phyloP scores from a whole-genome alignment of 108 stramenopile genomes.

The Nitzschia putrida region DNA sequence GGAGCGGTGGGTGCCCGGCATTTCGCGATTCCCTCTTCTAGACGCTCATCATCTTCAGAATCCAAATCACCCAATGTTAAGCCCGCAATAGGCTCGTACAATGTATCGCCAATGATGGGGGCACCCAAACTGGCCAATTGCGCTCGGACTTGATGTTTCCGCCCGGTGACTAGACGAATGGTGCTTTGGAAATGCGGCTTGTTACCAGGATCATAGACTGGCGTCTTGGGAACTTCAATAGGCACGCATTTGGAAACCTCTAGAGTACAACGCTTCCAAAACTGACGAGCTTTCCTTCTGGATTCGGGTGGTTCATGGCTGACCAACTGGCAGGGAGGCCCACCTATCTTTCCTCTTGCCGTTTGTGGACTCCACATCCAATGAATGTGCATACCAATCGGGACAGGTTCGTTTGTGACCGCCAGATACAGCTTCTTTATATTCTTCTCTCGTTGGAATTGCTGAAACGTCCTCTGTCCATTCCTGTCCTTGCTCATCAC shows the following conservation, averaged over 20 bases:
- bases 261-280: conserved; percentile 83
- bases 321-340: conserved; percentile 85
- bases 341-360: conserved; percentile 65
- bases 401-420: conserved; percentile 76
- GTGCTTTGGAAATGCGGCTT: conserved; percentile 79
- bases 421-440: conserved; percentile 85
- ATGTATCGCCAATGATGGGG: conserved; percentile 83
- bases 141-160: conserved; percentile 89
- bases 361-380: conserved; percentile 86
- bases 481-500: conserved; percentile 86
- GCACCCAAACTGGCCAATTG: conserved; percentile 81
- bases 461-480: conserved; percentile 79
- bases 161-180: conserved; percentile 83
- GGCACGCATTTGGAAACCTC: conserved; percentile 85
- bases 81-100: conserved; percentile 78
- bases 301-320: conserved; percentile 65
- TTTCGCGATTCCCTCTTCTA: conserved; percentile 67
- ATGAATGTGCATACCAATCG: conserved; percentile 85
- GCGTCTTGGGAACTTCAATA: conserved; percentile 52
- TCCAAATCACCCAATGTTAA: conserved; percentile 73
- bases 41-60: conserved; percentile 46
- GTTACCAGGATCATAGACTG: conserved; percentile 64
- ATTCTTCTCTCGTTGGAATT: conserved; percentile 77
- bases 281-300: conserved; percentile 73
- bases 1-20: conserved; percentile 68